These are phyloP conservation scores for Toxicodendron radicans DNA, from an alignment of 345 rosid genomes.

Conservation along the genomic window DNA sequence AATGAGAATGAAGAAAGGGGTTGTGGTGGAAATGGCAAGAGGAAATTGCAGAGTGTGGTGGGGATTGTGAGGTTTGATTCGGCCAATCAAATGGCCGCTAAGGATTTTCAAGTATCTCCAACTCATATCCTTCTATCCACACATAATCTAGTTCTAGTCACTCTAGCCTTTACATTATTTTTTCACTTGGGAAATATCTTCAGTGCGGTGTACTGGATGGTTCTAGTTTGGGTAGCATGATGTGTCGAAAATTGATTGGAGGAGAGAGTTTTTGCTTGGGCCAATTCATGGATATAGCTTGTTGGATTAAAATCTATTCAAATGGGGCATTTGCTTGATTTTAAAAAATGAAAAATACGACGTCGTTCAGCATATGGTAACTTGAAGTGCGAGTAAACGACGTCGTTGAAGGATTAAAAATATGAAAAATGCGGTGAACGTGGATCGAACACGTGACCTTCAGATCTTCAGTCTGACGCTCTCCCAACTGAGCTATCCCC, in stretches of 20 bases:
- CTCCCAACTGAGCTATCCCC: constrained; percentile 97
- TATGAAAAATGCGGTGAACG: constrained; percentile 64
- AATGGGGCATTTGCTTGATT: no score
- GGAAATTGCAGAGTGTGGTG: constrained; percentile 31
- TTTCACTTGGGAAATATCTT: neutral
- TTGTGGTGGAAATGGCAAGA: constrained; percentile 32
- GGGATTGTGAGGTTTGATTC: constrained; percentile 33
- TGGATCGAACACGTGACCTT: constrained; percentile 98
- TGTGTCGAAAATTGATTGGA: neutral
- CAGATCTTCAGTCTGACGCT: constrained; percentile 99
- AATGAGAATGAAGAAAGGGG: constrained; percentile 16
- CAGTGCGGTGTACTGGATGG: neutral
- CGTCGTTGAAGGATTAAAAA: no score
- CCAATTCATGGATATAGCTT: no score
- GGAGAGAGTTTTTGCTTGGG: no score
- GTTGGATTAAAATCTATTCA: no score
- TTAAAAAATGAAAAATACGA: no score
- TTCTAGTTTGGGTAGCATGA: neutral
- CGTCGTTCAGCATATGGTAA: no score
- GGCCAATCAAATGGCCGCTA: constrained; percentile 63
- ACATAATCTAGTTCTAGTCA: constrained; percentile 24
- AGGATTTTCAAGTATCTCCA: constrained; percentile 62
- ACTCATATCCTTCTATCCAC: constrained; percentile 72
- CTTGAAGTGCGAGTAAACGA: no score
- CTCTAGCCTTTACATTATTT: neutral